These are phyloP conservation scores for Plectranthus barbatus DNA, from an alignment of 257 asterid species.

Conservation along the genomic window DNA sequence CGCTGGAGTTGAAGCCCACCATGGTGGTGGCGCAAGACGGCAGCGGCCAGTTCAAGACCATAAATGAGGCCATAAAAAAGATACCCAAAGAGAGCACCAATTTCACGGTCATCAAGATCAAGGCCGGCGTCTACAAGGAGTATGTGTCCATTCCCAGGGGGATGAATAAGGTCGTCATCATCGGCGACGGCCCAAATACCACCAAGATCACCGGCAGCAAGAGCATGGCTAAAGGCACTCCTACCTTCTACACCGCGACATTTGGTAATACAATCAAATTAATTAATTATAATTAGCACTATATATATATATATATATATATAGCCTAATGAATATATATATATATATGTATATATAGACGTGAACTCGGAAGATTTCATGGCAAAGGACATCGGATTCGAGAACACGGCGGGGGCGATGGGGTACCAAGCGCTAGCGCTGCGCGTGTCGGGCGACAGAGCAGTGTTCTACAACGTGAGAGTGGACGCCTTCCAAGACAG, in stretches of 20 bases:
- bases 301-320: too few species aligned
- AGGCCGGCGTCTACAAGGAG: constrained; percentile 50
- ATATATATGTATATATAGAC: background rate
- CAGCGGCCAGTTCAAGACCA: constrained; percentile 36
- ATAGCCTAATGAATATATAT: too few species aligned
- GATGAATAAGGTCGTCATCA: constrained; percentile 22
- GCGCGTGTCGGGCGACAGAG: constrained; percentile 34
- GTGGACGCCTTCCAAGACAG: constrained; percentile 47
- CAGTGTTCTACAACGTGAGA: constrained; percentile 36
- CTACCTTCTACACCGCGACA: constrained; percentile 45
- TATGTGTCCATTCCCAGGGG: constrained; percentile 24
- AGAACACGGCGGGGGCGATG: constrained; percentile 43
- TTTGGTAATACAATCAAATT: constrained; percentile 24
- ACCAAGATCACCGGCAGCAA: constrained; percentile 42
- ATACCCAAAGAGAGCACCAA: constrained; percentile 12
- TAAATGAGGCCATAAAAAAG: constrained; percentile 34
- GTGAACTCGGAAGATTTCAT: constrained; percentile 28
- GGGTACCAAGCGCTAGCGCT: constrained; percentile 57
- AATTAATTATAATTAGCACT: too few species aligned
- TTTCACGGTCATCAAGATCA: constrained; percentile 26
- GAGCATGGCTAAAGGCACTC: constrained; percentile 22
- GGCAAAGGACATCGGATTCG: constrained; percentile 42
- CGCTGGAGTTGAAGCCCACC: constrained; percentile 11
- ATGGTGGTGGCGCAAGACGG: constrained; percentile 63
- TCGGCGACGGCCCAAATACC: constrained; percentile 51